Conservation (phyloP, 228 moss, liverwort and hornwort genomes). For the Sphagnum fallax region DNA sequence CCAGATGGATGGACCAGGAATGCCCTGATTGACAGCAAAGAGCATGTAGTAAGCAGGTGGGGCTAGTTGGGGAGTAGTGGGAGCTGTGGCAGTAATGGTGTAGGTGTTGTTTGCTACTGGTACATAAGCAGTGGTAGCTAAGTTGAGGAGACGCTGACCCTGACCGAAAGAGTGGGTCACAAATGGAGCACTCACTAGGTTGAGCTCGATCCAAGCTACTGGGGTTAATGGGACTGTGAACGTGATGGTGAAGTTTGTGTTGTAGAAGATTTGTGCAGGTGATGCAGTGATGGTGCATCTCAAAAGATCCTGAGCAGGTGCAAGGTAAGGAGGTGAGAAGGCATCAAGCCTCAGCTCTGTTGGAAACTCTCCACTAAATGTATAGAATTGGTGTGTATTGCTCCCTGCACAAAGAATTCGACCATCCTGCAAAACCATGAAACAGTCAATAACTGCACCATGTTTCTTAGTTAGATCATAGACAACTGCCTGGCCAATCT, state of each 20-base stretch:
- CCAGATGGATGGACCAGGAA: constrained; percentile 72
- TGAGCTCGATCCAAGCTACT: constrained; percentile 24
- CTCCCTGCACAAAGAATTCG: constrained; percentile 74
- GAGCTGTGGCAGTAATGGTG: constrained; percentile 58
- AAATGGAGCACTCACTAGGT: constrained; percentile 55
- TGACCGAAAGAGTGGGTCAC: constrained; percentile 69
- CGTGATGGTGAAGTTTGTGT: constrained; percentile 43
- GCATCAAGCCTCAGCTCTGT: constrained; percentile 82
- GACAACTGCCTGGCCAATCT: no score
- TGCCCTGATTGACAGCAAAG: constrained; percentile 72
- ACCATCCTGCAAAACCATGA: constrained; percentile 45
- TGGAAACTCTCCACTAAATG: constrained; percentile 54
- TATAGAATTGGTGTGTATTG: constrained; percentile 77
- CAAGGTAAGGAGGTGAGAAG: constrained; percentile 76
- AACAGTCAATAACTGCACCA: no score
- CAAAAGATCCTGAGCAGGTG: constrained; percentile 14
- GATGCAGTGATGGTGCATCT: constrained; percentile 42
- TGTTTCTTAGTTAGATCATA: no score
- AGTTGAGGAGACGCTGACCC: constrained; percentile 68
- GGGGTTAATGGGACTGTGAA: constrained; percentile 38
- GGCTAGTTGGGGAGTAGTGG: constrained; percentile 41
- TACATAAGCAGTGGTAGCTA: constrained; percentile 35
- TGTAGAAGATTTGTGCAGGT: constrained; percentile 44
- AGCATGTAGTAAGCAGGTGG: constrained; percentile 89
- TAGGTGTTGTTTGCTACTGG: constrained; percentile 34